Evolutionary conservation across 2,329 filamentous ascomycete species (phyloP), one percentile per base, ranked within the genome.

Genomic region (Byssothecium circinans): DNA sequence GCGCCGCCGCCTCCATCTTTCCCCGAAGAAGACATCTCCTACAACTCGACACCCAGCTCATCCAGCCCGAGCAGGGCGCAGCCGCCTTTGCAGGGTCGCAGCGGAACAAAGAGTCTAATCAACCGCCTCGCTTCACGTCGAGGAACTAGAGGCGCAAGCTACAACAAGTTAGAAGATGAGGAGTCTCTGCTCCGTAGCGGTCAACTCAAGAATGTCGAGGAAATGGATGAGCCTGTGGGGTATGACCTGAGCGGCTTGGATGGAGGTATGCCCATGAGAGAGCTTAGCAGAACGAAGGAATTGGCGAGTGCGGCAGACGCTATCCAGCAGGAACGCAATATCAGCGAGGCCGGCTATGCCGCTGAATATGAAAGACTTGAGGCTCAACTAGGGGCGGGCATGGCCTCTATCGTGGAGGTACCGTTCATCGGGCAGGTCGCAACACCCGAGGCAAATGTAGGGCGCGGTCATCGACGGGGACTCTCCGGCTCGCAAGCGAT

Each of bases 321-420:
- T 4, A 53, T 45, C n/a, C 52, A 62, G 23, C 48, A 52, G 15
- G 53, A 60, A 20, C 55, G 52, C 2, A 46, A 65, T 33, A 37
- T 68, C 20, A 56, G 54, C 22, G 62, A 69, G 30, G 67, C 65
- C 15, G 63, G 67, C 8, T 65, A 61, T 39, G 63, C 61, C 38
- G 68, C 68, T 11, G 69, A 72, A 41, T 71, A 59, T 33, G 63
- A 70, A 37, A 53, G 62, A 22, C 57, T 71, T 10, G 68, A 70
- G 35, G 55, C 61, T 4, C 61, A 65, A 37, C 48, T 73, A n/a
- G 70, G 70, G 14, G 56, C 64, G 18, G 70, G 69, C 7, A 70
- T 72, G 68, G 57, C 45, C 11, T 65, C 65, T 2, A 50, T 73
- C 22, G 41, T 62, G 3, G 68, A 72, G 43, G 64, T 65, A 17